These are phyloP conservation scores for Tetrapyrgos nigripes DNA, from an alignment of 1,284 basidiomycete genomes.

Conservation along the genomic window DNA sequence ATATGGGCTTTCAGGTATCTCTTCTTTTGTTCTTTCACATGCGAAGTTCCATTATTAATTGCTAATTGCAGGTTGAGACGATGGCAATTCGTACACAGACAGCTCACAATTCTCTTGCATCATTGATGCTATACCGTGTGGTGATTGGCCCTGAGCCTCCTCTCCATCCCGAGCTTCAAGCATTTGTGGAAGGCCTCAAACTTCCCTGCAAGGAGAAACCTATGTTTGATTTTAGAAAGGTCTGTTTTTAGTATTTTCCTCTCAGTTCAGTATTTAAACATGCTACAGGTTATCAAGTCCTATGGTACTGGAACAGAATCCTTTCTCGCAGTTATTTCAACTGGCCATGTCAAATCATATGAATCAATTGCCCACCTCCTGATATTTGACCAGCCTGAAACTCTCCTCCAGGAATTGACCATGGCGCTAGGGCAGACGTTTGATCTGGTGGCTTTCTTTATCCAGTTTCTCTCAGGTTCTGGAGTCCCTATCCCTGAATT, in stretches of 20 bases:
- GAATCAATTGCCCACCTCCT: background rate
- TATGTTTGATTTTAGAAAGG: background rate
- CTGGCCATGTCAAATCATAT: background rate
- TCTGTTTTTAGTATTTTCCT: background rate
- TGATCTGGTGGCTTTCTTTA: background rate
- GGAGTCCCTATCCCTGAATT: constrained; percentile 5
- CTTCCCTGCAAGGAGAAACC: constrained; percentile 8
- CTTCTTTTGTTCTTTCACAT: background rate
- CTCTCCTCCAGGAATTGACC: background rate
- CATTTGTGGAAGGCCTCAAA: background rate
- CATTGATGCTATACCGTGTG: constrained; percentile 2
- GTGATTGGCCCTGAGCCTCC: constrained; percentile 6
- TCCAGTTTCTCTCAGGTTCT: background rate
- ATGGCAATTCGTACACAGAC: background rate
- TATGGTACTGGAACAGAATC: background rate
- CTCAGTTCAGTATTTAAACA: background rate
- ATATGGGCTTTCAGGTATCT: background rate
- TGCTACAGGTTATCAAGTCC: background rate
- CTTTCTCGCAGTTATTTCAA: background rate
- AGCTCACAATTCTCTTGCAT: background rate
- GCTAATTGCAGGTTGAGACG: background rate
- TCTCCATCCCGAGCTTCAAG: constrained; percentile 1
- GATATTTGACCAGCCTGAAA: background rate
- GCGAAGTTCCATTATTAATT: background rate
- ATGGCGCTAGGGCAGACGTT: background rate